Evolutionary conservation across 2,329 filamentous ascomycete genomes (phyloP).

Genomic region (Camillea tinctor): DNA sequence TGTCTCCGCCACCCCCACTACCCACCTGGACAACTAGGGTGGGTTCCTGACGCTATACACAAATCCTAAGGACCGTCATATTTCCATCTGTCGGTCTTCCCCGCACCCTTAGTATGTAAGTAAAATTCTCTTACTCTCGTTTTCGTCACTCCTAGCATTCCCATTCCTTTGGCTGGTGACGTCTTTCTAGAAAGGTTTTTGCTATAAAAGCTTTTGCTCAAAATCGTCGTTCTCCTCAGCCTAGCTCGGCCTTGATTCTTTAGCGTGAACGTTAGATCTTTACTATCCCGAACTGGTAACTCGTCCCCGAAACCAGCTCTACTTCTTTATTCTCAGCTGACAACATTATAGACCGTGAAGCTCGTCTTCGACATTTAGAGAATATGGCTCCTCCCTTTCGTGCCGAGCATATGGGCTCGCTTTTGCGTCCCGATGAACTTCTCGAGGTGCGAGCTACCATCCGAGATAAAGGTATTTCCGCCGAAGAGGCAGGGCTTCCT

Average conservation of each 20-base stretch:
- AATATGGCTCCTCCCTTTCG: constrained; percentile 57
- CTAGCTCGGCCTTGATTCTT: constrained; percentile 1
- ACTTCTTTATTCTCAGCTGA: not conserved
- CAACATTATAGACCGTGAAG: not conserved
- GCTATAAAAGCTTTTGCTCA: too few relatives aligned
- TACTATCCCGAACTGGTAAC: not conserved
- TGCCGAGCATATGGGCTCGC: constrained; percentile 73
- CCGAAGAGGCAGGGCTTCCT: constrained; percentile 54
- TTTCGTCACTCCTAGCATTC: not conserved
- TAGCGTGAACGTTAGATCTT: constrained; percentile 4
- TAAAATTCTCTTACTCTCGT: not conserved
- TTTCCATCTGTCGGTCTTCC: not conserved
- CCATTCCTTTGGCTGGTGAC: not conserved
- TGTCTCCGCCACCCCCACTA: not conserved
- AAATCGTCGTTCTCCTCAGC: not conserved
- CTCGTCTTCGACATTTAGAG: not conserved
- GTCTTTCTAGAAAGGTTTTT: not conserved
- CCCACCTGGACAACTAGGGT: not conserved
- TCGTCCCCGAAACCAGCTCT: not conserved
- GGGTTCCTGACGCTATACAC: not conserved
- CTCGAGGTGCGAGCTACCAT: constrained; percentile 59
- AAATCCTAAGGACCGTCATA: not conserved
- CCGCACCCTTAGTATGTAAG: not conserved
- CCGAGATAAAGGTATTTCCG: constrained; percentile 53
- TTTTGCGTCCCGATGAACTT: constrained; percentile 67